Evolutionary conservation across 1,284 basidiomycete species (phyloP), one percentile per base, ranked within the genome.

Genomic region (Leucoagaricus sp.): DNA sequence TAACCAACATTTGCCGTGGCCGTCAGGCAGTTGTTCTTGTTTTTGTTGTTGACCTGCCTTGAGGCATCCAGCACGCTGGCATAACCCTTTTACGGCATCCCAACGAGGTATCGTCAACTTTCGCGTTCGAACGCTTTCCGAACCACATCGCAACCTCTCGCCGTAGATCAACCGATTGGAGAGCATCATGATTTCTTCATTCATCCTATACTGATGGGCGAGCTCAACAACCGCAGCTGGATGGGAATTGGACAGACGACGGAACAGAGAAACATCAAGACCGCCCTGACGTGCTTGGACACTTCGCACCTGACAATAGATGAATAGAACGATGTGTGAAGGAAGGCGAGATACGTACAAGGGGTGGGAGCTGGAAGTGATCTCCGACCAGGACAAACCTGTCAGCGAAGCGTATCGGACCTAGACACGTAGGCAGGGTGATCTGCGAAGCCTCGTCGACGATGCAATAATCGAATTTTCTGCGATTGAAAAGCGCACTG

Each of bases 401-500:
- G 47, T 94, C 84, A 2, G 95, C 94, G 64, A 89, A 94, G 0
- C 95, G 85, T 5, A 99, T 75, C 0, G 97, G 96, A 0, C 97
- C 96, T 0, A 99, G 77, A 67, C 94, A 98, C 0, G 95, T 96
- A 0, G 97, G 97, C 2, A 99, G 73, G 0, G 96, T 98, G 61
- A 99, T 96, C 70, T 99, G 97, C 0, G 96, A 98, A 0, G 96
- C 97, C 69, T 99, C 97, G 64, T 99, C 97, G 12, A 99, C 89
- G 58, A 99, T 98, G 73, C 96, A 99, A 67, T 96, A 96, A 70
- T 99, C 96, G 66, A 99, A 99, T 8, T 77, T 84, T 5, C 94
- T 81, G 21, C 90, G 83, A 40, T 84, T 82, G 72, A 99, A 98
- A 4, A 98, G 67, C 0, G 94, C 86, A 21, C 40, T 41, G 19